phyloP scores from a whole-genome alignment of 805 yeast species.

The Torulaspora quercuum region DNA sequence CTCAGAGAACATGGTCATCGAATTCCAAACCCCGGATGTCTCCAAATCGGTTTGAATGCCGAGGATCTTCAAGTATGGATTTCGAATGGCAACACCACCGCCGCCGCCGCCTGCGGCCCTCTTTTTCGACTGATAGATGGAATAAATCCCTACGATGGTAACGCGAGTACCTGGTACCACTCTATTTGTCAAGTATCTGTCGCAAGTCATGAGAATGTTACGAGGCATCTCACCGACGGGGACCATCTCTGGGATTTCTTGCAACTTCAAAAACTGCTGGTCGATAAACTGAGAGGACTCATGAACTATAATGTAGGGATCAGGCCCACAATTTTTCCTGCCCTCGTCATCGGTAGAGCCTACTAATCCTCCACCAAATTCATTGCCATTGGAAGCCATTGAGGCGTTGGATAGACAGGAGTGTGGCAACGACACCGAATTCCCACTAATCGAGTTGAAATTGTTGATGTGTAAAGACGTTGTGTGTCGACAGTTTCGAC shows the following conservation, averaged over 20 bases:
- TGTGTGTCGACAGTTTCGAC: slow-evolving; percentile 84
- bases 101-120: slow-evolving; percentile 40
- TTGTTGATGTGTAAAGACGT: slow-evolving; percentile 48
- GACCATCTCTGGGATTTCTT: slow-evolving; percentile 97
- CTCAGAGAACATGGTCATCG: slow-evolving; percentile 62
- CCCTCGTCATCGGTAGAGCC: slow-evolving; percentile 24
- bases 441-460: slow-evolving; percentile 36
- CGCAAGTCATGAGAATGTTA: slow-evolving; percentile 81
- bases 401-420: slow-evolving; percentile 32
- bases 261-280: slow-evolving; percentile 89
- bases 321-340: slow-evolving; percentile 66
- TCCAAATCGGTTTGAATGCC: slow-evolving; percentile 86
- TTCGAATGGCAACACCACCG: slow-evolving; percentile 80
- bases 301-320: slow-evolving; percentile 90
- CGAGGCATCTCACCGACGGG: slow-evolving; percentile 99
- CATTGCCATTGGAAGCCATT: slow-evolving; percentile 12
- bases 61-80: slow-evolving; percentile 81
- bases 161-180: slow-evolving; percentile 96
- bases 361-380: slow-evolving; percentile 10
- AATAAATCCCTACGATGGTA: slow-evolving; percentile 86
- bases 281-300: slow-evolving; percentile 92
- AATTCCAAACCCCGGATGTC: slow-evolving; percentile 53
- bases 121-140: slow-evolving; percentile 77
- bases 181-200: slow-evolving; percentile 81
- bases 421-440: slow-evolving; percentile 33